Evolutionary conservation across 495 filamentous ascomycete species (phyloP), one percentile per base, ranked within the genome.

Genomic region (Hypomontagnella monticulosa): DNA sequence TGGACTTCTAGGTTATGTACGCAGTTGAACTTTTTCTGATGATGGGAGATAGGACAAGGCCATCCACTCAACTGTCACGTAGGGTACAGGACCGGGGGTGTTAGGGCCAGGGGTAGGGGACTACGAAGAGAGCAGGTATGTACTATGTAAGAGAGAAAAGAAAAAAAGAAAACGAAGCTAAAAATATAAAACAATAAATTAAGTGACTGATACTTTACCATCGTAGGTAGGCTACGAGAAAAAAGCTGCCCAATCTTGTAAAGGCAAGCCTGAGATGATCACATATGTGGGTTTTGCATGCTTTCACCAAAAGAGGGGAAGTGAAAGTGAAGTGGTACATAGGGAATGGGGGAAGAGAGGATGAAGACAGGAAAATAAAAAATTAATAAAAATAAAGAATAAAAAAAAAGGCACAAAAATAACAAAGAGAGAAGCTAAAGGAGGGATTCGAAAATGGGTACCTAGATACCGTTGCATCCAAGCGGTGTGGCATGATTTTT

Each of bases 391-490:
- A 41, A 8, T 7, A 38, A 41, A 55, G 18, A 40, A 41, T 19
- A 36, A 14, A 41, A 38, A 61, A 53, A 40, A 20, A 8, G 30
- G 15, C 18, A 20, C 49, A 40, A 37, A 42, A 46, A 53, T 14
- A 59, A 44, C 30, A 48, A 44, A 58, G 48, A 50, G 55, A 11
- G 18, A 18, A 14, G 41, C 52, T 62, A 63, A 38, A 57, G 55
- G 50, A 58, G 43, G 37, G 42, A 55, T 47, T 57, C 23, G 42
- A 64, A 54, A 20, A 61, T 69, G 66, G 66, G 66, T 69, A 69
- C 66, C 66, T 69, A 69, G 60, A 69, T 69, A 69, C 66, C 60
- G 66, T 69, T 64, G 55, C 66, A 69, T 64, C 47, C 55, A 63
- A 53, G 66, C 66, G 66, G 66, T 69, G 66, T 69, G 60, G 66